Conservation (phyloP, 1,284 basidiomycete genomes). For the Coniophora puteana region DNA sequence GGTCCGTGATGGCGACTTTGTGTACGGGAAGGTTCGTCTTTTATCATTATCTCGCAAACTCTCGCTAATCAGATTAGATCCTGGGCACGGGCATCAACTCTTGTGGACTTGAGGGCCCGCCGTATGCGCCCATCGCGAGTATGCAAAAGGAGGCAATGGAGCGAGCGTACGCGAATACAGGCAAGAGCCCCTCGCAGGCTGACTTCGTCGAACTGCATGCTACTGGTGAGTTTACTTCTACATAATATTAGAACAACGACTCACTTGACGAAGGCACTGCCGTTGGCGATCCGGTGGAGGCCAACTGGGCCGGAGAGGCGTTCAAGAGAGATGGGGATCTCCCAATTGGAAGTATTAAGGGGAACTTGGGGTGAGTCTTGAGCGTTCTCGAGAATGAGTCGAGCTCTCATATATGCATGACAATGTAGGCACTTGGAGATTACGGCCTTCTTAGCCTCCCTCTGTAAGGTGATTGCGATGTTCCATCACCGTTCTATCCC, state of each 20-base stretch:
- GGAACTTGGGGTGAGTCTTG: conserved; percentile 39
- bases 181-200: conserved; percentile 32
- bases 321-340: conserved; percentile 30
- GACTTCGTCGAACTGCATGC: conserved; percentile 48
- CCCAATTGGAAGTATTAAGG: conserved; percentile 42
- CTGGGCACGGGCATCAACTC: conserved; percentile 37
- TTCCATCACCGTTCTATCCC: conserved; percentile 33
- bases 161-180: conserved; percentile 26
- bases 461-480: conserved; percentile 38
- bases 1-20: conserved; percentile 14
- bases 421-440: conserved; percentile 38
- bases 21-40: conserved; percentile 16
- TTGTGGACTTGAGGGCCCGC: conserved; percentile 32
- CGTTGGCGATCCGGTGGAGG: conserved; percentile 47
- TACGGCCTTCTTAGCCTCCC: conserved; percentile 36
- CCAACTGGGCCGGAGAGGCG: conserved; percentile 40
- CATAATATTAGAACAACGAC: conserved; percentile 2
- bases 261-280: conserved; percentile 39
- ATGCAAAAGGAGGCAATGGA: conserved; percentile 32
- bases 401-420: background rate
- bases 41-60: background rate
- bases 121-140: conserved; percentile 33
- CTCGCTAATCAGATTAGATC: conserved; percentile 24
- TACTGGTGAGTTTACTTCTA: conserved; percentile 30
- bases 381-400: conserved; percentile 1